Evolutionary conservation across 2,329 filamentous ascomycete species (phyloP), one percentile per base, ranked within the genome.

Genomic region (Microsporum canis): DNA sequence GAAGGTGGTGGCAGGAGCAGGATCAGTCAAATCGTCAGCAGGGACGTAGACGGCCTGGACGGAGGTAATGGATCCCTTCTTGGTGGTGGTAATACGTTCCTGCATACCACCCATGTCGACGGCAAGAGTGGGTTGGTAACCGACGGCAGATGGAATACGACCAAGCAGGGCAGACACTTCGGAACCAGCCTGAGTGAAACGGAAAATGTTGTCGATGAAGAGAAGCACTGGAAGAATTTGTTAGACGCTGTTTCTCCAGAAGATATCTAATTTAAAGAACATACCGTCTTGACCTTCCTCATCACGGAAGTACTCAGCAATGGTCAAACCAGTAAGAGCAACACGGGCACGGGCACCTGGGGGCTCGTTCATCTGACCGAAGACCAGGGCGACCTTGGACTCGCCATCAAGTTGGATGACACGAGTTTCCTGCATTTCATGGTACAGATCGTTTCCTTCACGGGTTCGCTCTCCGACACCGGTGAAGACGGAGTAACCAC

Each of bases 171-270:
- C 94, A 83, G 92, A 97, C 86, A 99, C 94, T 83, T 99, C 94
- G 74, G 94, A 97, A 91, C 94, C 94, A 78, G 94, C 94, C 83
- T 97, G 92, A 69, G 92, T 96, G 86, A 97, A 97, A 76, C 94
- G 88, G 90, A 96, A 97, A 82, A 99, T 97, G 86, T 99, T 99
- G 88, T 99, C 94, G 79, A 97, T 97, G 85, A 97, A 96, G 79
- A 96, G 91, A 77, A 96, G 84, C 85, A 96, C 90, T 88, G 34
- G 33, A 12, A 7, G 3, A 31, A 4, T 27, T n/a, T 27, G 34
- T 55, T 55, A 55, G 51, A 55, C 34, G 3, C 1, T 34, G 12
- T 6, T 36, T 55, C 27, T 5, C 23, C 5, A 36, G 6, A 12
- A 55, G 2, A 3, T 17, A 8, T 17, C 5, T 23, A 10, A 7